Conservation (phyloP, 75 land plant genomes). For the Isoetes taiwanensis region DNA sequence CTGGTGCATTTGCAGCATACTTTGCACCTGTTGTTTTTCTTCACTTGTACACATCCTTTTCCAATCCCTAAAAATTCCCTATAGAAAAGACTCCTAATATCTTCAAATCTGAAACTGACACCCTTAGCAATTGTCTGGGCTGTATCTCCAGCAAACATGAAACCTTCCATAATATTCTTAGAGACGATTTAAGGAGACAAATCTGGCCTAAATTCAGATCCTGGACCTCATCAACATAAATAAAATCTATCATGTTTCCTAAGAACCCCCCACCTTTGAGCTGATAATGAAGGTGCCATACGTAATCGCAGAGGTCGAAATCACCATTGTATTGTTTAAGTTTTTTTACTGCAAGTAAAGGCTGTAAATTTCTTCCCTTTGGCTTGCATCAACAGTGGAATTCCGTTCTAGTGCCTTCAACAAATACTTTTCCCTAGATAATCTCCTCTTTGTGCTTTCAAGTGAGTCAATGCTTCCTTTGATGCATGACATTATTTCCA, state of each 20-base stretch:
- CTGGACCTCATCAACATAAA: constrained; percentile 73
- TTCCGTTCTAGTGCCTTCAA: constrained; percentile 19
- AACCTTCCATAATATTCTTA: constrained; percentile 39
- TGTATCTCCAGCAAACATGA: constrained; percentile 69
- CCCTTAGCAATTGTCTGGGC: constrained; percentile 73
- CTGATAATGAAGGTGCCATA: constrained; percentile 36
- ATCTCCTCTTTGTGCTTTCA: constrained; percentile 6
- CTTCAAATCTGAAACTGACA: constrained; percentile 52
- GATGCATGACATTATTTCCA: constrained; percentile 47
- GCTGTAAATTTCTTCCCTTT: constrained; percentile 43
- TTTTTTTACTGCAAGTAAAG: constrained; percentile 47
- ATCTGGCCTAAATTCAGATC: constrained; percentile 59
- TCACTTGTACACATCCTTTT: background rate
- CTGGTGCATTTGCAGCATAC: constrained; percentile 28
- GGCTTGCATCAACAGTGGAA: constrained; percentile 14
- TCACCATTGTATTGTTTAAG: constrained; percentile 27
- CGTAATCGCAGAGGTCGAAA: constrained; percentile 54
- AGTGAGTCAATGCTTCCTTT: constrained; percentile 38
- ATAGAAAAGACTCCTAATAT: constrained; percentile 42
- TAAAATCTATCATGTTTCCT: constrained; percentile 37
- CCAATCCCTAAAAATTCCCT: constrained; percentile 34
- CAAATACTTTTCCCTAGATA: constrained; percentile 26
- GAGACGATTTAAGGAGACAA: constrained; percentile 40
- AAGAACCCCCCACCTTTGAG: constrained; percentile 15
- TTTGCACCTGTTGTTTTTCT: too few species aligned